phyloP scores from a whole-genome alignment of 805 yeast species.

The Priceomyces castillae region DNA sequence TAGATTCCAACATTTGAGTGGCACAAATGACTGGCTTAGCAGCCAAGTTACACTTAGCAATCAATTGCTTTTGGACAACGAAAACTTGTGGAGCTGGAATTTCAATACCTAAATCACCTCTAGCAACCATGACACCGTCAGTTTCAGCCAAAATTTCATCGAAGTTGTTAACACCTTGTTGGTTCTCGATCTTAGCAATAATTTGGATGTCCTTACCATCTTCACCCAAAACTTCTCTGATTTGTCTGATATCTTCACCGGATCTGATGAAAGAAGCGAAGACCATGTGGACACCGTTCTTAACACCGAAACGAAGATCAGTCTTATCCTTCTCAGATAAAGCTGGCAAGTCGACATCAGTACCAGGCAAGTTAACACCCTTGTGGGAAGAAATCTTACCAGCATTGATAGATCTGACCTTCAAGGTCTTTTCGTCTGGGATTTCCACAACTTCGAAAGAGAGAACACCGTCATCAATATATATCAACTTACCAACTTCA shows the following conservation, averaged over 20 bases:
- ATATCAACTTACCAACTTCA: slow-evolving; percentile 82
- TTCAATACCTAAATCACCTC: slow-evolving; percentile 99
- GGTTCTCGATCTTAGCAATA: slow-evolving; percentile 97
- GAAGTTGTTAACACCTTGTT: slow-evolving; percentile 99
- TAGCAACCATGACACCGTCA: slow-evolving; percentile 99
- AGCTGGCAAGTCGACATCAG: slow-evolving; percentile 98
- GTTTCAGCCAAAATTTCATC: slow-evolving; percentile 93
- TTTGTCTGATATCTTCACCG: slow-evolving; percentile 83
- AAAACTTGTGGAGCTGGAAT: slow-evolving; percentile 99
- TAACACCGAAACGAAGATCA: slow-evolving; percentile 93
- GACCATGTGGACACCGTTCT: slow-evolving; percentile 96
- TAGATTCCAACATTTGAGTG: slow-evolving; percentile 98
- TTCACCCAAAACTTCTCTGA: slow-evolving; percentile 94
- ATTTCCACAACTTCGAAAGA: slow-evolving; percentile 90
- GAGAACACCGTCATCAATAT: slow-evolving; percentile 96
- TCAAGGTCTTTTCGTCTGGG: slow-evolving; percentile 74
- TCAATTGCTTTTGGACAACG: slow-evolving; percentile 97
- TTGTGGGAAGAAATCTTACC: slow-evolving; percentile 96
- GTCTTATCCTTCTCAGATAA: slow-evolving; percentile 93
- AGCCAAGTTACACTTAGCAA: slow-evolving; percentile 98
- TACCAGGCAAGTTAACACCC: slow-evolving; percentile 99
- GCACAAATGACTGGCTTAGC: slow-evolving; percentile 99
- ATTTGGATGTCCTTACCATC: slow-evolving; percentile 95
- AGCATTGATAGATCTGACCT: slow-evolving; percentile 85
- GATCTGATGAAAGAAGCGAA: slow-evolving; percentile 98